phyloP scores from a whole-genome alignment of 345 rosid genomes.

The Acer negundo region DNA sequence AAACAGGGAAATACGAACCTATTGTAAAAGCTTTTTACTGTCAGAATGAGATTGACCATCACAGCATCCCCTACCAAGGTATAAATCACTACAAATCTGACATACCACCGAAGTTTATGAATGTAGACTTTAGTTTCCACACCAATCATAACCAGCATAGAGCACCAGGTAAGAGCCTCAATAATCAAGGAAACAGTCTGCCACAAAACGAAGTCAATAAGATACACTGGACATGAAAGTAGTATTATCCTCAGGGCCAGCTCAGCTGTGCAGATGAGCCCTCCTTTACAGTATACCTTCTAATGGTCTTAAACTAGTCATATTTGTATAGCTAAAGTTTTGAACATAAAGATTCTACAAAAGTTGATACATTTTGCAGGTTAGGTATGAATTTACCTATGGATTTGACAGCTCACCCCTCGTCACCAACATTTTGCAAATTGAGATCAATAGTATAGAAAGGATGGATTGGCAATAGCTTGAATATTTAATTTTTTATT shows the following conservation, averaged over 20 bases:
- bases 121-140: slow-evolving; percentile 86
- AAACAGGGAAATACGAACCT: slow-evolving; percentile 48
- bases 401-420: no score
- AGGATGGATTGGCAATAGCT: no score
- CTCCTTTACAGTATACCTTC: neutral
- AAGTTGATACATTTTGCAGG: no score
- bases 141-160: slow-evolving; percentile 64
- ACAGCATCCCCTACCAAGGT: slow-evolving; percentile 84
- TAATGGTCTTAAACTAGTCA: neutral
- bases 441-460: no score
- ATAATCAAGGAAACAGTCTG: slow-evolving; percentile 74
- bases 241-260: neutral
- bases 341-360: no score
- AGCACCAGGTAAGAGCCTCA: slow-evolving; percentile 88
- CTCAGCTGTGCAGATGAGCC: neutral
- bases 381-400: no score
- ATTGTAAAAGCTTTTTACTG: slow-evolving; percentile 64
- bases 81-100: slow-evolving; percentile 80
- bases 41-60: slow-evolving; percentile 73
- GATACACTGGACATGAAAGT: slow-evolving; percentile 14
- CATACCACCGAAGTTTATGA: slow-evolving; percentile 85
- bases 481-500: neutral
- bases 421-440: no score
- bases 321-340: no score
- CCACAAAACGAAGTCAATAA: slow-evolving; percentile 19